Base-by-base conservation (phyloP, 2,329 filamentous ascomycete species). In the Lasiodiplodia hormozganensis region DNA sequence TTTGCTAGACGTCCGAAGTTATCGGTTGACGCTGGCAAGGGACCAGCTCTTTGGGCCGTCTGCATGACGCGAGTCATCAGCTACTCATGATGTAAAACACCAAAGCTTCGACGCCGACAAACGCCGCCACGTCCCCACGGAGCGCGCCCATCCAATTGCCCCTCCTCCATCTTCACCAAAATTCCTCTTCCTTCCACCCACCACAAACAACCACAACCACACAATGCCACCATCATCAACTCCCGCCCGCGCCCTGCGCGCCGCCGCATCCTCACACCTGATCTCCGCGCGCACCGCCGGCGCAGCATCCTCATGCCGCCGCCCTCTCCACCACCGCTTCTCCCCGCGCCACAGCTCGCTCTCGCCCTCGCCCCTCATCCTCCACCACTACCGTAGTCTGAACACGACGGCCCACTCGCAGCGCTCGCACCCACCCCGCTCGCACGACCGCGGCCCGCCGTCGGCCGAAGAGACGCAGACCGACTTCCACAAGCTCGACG, bases 401-500 rank as follows among this genome's bases (percentile, higher is more conserved):
- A 23, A 36, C 43, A 34, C 34, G 2, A 43, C 51, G 14, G 49
- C 62, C 28, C 12, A 21, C 21, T 23, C 10, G 16, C 21, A 16
- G 2, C 60, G 60, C 58, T 76, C 76, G 10, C 70, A 67, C 14
- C 77, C 82, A 0, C 82, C 82, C 4, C 83, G 81, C 69, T 76
- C 82, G 36, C 84, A 80, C 74, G 87, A 90, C 75, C 88, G 89
- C 67, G 89, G 88, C 14, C 88, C 88, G 0, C 76, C 80, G n/a
- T 88, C 85, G 52, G 79, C 82, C 49, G 89, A 91, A 82, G 82
- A 86, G 62, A 90, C 88, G 1, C 87, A 88, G 73, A 90, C 89
- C 2, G 90, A 96, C 80, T 93, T 98, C 73, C 83, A 81, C 52
- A 85, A 87, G 16, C 85, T 98, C 71, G 90, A 99, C 77, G 90